A percentile compares a stretch with the other conserved stretches of the same genome.
These are phyloP conservation scores for Ogataea degrootiae DNA, from an alignment of 805 yeast genomes.

Conservation along the genomic window DNA sequence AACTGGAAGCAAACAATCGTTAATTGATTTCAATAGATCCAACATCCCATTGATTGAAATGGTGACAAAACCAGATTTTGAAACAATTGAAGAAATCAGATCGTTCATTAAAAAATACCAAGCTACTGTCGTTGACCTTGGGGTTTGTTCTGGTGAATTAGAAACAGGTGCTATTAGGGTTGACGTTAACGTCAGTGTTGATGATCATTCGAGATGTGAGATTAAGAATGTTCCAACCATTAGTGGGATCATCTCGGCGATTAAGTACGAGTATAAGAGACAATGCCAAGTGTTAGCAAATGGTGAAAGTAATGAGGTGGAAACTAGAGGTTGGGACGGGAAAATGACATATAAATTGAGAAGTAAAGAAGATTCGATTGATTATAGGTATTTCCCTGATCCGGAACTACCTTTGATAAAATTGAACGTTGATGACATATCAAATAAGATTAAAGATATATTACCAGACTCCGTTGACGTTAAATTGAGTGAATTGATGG, in stretches of 20 bases:
- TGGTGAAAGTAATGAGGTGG: slow-evolving; percentile 30
- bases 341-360: slow-evolving; percentile 60
- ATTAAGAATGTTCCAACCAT: slow-evolving; percentile 85
- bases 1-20: slow-evolving; percentile 16
- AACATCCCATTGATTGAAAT: slow-evolving; percentile 85
- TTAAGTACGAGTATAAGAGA: slow-evolving; percentile 65
- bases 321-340: slow-evolving; percentile 95
- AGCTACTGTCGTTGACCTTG: slow-evolving; percentile 58
- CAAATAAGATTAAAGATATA: slow-evolving; percentile 32
- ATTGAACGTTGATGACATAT: slow-evolving; percentile 39
- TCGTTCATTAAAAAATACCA: slow-evolving; percentile 81
- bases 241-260: slow-evolving; percentile 72
- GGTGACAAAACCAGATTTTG: slow-evolving; percentile 87
- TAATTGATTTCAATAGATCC: slow-evolving; percentile 78
- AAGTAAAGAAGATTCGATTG: slow-evolving; percentile 74
- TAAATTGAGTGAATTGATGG: slow-evolving; percentile 39
- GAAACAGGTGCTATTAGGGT: slow-evolving; percentile 95
- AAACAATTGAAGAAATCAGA: slow-evolving; percentile 58
- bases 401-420: slow-evolving; percentile 70
- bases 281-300: slow-evolving; percentile 50
- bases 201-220: slow-evolving; percentile 71
- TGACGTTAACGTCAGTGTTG: slow-evolving; percentile 87
- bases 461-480: slow-evolving; percentile 65
- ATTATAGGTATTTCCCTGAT: slow-evolving; percentile 93
- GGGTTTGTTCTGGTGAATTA: slow-evolving; percentile 82